These are phyloP conservation scores for Cardamine chenopodiifolia DNA, from an alignment of 345 rosid genomes.

Conservation along the genomic window DNA sequence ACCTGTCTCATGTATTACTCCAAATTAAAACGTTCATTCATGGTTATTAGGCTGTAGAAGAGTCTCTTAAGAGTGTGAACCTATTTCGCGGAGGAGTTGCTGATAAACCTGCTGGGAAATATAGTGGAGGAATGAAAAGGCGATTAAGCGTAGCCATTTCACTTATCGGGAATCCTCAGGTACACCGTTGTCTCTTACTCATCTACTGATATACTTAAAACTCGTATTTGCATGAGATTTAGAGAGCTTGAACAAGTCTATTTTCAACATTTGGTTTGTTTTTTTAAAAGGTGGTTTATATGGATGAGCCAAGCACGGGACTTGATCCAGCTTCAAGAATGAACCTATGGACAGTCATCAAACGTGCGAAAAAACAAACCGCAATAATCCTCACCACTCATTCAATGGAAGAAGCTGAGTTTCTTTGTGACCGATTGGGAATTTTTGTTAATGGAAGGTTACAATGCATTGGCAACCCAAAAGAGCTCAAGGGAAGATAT, in stretches of 20 bases:
- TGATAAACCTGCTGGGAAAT: slow-evolving; percentile 82
- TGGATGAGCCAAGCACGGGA: slow-evolving; percentile 99
- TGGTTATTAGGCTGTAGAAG: slow-evolving; percentile 75
- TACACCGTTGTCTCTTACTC: slow-evolving; percentile 25
- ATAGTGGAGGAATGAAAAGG: slow-evolving; percentile 98
- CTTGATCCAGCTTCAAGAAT: slow-evolving; percentile 94
- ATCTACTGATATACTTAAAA: background rate
- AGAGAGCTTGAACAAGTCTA: background rate
- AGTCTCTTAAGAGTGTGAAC: slow-evolving; percentile 76
- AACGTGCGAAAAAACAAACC: slow-evolving; percentile 67
- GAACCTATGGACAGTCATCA: slow-evolving; percentile 82
- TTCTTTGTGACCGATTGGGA: slow-evolving; percentile 81
- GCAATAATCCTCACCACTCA: slow-evolving; percentile 92
- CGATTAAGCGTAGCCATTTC: slow-evolving; percentile 95
- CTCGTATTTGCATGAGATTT: background rate
- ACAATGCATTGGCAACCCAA: slow-evolving; percentile 94
- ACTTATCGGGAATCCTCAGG: slow-evolving; percentile 88
- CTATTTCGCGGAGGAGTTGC: slow-evolving; percentile 75
- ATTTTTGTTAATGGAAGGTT: slow-evolving; percentile 81
- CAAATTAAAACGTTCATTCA: background rate
- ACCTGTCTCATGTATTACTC: background rate
- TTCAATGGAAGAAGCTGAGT: slow-evolving; percentile 99
- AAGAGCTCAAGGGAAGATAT: slow-evolving; percentile 82
- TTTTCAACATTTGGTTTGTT: background rate
- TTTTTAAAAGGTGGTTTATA: slow-evolving; percentile 71